Evolutionary conservation across 2,329 filamentous ascomycete species (phyloP).

Genomic region (Epichloe gansuensis): DNA sequence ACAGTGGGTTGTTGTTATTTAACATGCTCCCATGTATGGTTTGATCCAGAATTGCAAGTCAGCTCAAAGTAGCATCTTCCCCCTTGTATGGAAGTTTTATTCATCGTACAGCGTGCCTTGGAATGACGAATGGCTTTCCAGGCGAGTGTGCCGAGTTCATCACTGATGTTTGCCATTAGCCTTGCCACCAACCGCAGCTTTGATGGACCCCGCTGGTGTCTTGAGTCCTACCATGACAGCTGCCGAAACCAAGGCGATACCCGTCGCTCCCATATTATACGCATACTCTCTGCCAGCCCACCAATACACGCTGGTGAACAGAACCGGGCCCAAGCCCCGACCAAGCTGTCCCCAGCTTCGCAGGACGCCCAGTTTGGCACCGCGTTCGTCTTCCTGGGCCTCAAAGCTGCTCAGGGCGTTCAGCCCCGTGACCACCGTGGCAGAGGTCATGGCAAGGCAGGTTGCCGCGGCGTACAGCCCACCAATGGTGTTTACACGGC

Average conservation of each 20-base stretch:
- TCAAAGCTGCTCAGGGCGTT: constrained; percentile 90
- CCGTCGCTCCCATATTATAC: constrained; percentile 67
- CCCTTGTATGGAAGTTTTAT: background rate
- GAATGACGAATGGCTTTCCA: background rate
- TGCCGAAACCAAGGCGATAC: constrained; percentile 61
- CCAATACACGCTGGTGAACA: constrained; percentile 96
- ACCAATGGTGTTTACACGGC: constrained; percentile 50
- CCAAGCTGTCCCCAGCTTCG: constrained; percentile 77
- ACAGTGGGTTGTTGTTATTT: no score
- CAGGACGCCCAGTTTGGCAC: constrained; percentile 74
- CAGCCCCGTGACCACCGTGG: constrained; percentile 85
- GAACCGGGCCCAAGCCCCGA: constrained; percentile 69
- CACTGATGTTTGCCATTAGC: constrained; percentile 9
- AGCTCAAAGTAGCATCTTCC: no score
- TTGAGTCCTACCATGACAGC: constrained; percentile 62
- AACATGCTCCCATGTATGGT: no score
- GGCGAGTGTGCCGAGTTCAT: background rate
- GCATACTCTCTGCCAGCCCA: constrained; percentile 86
- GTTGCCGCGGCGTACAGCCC: constrained; percentile 73
- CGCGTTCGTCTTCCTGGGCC: constrained; percentile 65
- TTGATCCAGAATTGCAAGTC: no score
- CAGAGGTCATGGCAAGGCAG: constrained; percentile 76
- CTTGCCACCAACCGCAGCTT: background rate
- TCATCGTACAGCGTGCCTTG: background rate
- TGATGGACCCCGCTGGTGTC: constrained; percentile 33